Evolutionary conservation across 345 rosid species (phyloP).

Genomic region (Populus nigra): DNA sequence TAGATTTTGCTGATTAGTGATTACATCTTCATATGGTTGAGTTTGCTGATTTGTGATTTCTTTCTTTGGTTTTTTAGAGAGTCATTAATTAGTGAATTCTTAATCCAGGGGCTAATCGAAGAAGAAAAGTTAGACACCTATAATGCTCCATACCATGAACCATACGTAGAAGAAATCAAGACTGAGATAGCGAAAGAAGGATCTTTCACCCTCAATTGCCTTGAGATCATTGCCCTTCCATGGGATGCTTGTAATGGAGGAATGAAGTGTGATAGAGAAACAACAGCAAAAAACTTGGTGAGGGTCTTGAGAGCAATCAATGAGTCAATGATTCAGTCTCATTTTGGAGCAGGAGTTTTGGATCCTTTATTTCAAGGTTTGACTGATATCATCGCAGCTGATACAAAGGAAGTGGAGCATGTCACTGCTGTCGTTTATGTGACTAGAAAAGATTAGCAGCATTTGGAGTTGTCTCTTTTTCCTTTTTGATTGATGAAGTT

Average conservation of each 20-base stretch:
- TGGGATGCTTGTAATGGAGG: slow-evolving; percentile 37
- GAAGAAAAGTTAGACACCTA: slow-evolving; percentile 37
- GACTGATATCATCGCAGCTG: slow-evolving; percentile 27
- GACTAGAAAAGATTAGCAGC: slow-evolving; percentile 18
- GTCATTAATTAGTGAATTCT: background rate
- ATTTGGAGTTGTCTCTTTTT: too few species aligned
- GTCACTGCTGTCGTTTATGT: slow-evolving; percentile 32
- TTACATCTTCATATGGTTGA: too few species aligned
- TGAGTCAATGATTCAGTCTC: slow-evolving; percentile 34
- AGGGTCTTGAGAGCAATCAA: slow-evolving; percentile 37
- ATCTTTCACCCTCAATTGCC: slow-evolving; percentile 31
- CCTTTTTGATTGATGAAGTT: too few species aligned
- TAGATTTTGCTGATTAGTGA: too few species aligned
- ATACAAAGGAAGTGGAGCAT: slow-evolving; percentile 36
- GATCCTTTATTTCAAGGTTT: slow-evolving; percentile 35
- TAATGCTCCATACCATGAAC: slow-evolving; percentile 37
- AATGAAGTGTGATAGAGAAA: slow-evolving; percentile 15
- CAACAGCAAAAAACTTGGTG: slow-evolving; percentile 25
- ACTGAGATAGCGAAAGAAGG: slow-evolving; percentile 39
- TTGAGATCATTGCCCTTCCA: slow-evolving; percentile 15
- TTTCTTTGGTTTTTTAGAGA: too few species aligned
- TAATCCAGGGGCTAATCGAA: slow-evolving; percentile 33
- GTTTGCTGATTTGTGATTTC: too few species aligned
- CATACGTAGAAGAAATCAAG: slow-evolving; percentile 34
- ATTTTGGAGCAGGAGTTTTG: slow-evolving; percentile 35